Evolutionary conservation across 2,329 filamentous ascomycete genomes (phyloP), one percentile per base, ranked within the genome.

Genomic region (Madurella fahalii): DNA sequence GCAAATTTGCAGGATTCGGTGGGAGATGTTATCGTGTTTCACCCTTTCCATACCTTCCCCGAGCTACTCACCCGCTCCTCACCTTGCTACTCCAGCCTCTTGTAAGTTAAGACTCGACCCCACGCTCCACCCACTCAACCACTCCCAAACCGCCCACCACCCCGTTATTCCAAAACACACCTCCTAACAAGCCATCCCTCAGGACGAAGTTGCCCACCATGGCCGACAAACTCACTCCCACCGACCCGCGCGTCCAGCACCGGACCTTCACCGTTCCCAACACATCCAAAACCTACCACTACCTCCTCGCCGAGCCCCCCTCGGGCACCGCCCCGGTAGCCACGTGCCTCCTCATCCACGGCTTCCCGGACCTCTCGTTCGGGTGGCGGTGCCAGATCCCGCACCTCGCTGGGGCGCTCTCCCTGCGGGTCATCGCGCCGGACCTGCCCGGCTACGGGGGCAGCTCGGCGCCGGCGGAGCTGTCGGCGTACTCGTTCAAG

Each of bases 301-400:
- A 85, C 67, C 74, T 84, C 54, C 69, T 84, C 31, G 78, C 76
- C 42, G 74, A 80, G 61, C 78, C 83, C 1, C 60, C 69, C 43
- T 67, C 70, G 9, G 11, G 15, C 41, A 72, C 73, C 34, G 63
- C 71, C 52, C 47, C 61, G n/a, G 11, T 40, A n/a, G 64, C 54
- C 37, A 71, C 69, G 16, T 59, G 67, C 40, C 49, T 71, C 9
- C 73, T 80, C 11, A 56, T 89, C 66, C 87, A 91, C 71, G 92
- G 92, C 61, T 95, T 86, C 73, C 92, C 92, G 0, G 91, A 96
- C 71, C 72, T 94, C 16, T 82, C 83, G 9, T 84, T 91, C 66
- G 90, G 87, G 67, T 97, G 93, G 93, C 86, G 92, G 58, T 86
- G 89, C 71, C 92, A 96, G 71, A 87, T 96, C 56, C 91, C 92